Conservation (phyloP, 805 yeast genomes). For the Hanseniaspora vineae region DNA sequence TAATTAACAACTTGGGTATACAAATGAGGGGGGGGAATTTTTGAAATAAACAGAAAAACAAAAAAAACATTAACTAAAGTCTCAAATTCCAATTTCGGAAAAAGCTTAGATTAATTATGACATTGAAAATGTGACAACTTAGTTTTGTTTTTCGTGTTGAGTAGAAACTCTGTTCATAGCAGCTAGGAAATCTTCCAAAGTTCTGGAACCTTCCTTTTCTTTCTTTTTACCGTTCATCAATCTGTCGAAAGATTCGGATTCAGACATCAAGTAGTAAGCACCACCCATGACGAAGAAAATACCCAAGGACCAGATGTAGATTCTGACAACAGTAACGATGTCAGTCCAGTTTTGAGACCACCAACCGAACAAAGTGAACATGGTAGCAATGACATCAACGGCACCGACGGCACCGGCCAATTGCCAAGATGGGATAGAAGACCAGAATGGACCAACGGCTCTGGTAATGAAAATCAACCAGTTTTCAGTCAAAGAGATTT, state of each 20-base stretch:
- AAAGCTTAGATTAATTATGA: not conserved
- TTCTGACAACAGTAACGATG: conserved; percentile 86
- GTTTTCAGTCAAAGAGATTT: conserved; percentile 90
- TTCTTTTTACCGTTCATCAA: conserved; percentile 73
- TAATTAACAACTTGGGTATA: too few species aligned
- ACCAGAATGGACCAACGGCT: conserved; percentile 98
- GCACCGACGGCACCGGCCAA: conserved; percentile 83
- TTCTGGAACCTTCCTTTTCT: conserved; percentile 46
- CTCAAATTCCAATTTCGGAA: too few species aligned
- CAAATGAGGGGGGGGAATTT: not conserved
- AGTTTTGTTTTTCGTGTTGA: conserved; percentile 73
- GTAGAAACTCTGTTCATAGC: conserved; percentile 85
- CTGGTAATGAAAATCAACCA: conserved; percentile 95
- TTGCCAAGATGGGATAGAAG: conserved; percentile 93
- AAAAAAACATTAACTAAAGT: not conserved
- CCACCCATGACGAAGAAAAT: conserved; percentile 94
- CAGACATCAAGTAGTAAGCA: conserved; percentile 88
- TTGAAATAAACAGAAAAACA: not conserved
- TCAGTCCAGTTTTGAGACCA: conserved; percentile 97
- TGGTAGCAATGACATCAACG: conserved; percentile 85
- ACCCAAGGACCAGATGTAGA: conserved; percentile 94
- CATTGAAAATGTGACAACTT: conserved; percentile 13
- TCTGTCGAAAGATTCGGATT: conserved; percentile 67
- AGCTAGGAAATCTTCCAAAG: conserved; percentile 71
- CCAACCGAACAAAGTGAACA: conserved; percentile 92